phyloP scores from a whole-genome alignment of 2,329 filamentous ascomycete species.

The Verruconis gallopava region DNA sequence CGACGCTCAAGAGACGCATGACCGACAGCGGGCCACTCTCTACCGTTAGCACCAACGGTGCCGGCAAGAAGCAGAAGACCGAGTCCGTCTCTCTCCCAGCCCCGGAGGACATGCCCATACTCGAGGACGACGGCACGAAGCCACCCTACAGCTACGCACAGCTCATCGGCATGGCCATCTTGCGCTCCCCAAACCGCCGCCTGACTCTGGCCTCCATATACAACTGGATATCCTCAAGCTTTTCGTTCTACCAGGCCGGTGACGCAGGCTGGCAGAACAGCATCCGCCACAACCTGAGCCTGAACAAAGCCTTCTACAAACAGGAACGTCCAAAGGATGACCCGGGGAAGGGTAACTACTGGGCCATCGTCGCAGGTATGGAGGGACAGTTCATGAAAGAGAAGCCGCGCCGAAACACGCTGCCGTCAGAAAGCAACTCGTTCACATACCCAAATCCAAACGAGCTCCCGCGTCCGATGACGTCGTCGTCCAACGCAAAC shows the following conservation, averaged over 20 bases:
- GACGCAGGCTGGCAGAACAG: slow-evolving; percentile 98
- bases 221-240: slow-evolving; percentile 98
- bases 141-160: slow-evolving; percentile 88
- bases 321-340: slow-evolving; percentile 94
- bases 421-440: slow-evolving; percentile 35
- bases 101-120: slow-evolving; percentile 64
- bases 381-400: slow-evolving; percentile 84
- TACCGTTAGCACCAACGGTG: not conserved
- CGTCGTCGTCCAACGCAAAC: slow-evolving; percentile 20
- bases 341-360: slow-evolving; percentile 94
- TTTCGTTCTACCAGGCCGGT: slow-evolving; percentile 69
- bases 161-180: slow-evolving; percentile 92
- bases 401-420: slow-evolving; percentile 50
- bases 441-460: slow-evolving; percentile 19
- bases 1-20: slow-evolving; percentile 3
- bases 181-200: slow-evolving; percentile 69
- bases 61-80: slow-evolving; percentile 8
- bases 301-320: slow-evolving; percentile 95
- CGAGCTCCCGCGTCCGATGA: slow-evolving; percentile 19
- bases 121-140: slow-evolving; percentile 79
- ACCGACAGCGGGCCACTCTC: slow-evolving; percentile 1
- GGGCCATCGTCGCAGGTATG: slow-evolving; percentile 82
- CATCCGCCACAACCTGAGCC: slow-evolving; percentile 91
- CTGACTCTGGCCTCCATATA: slow-evolving; percentile 92
- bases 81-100: slow-evolving; percentile 40